Percentiles rank a stretch among this genome's conserved stretches.
These are phyloP conservation scores for Geotrichum bryndzae DNA, from an alignment of 1,139 yeast species.

Conservation along the genomic window DNA sequence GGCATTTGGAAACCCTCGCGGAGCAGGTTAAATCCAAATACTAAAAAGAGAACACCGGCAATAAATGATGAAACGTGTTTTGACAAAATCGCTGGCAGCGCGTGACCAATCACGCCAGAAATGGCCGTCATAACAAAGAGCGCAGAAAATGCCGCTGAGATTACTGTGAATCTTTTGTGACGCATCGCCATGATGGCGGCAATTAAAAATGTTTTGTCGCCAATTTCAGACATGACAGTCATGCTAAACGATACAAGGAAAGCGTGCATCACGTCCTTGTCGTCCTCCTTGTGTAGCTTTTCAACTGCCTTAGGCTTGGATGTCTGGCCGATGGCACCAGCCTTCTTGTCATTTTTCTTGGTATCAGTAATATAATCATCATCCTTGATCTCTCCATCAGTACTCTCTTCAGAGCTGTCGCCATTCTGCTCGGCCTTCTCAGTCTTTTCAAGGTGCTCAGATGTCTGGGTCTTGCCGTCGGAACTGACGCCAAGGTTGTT, in stretches of 20 bases:
- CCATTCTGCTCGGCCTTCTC: constrained; percentile 9
- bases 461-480: constrained; percentile 21
- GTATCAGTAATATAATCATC: constrained; percentile 5
- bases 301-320: constrained; percentile 9
- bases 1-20: constrained; percentile 82
- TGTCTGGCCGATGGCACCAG: neutral
- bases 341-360: neutral
- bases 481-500: constrained; percentile 34
- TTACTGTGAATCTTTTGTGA: constrained; percentile 73
- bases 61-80: constrained; percentile 71
- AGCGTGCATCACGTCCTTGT: constrained; percentile 26
- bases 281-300: neutral
- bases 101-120: constrained; percentile 87
- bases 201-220: constrained; percentile 92
- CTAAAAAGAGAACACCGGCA: constrained; percentile 73
- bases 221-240: constrained; percentile 91
- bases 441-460: constrained; percentile 16
- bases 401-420: constrained; percentile 6
- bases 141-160: constrained; percentile 82
- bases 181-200: constrained; percentile 99
- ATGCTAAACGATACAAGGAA: constrained; percentile 43
- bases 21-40: constrained; percentile 73
- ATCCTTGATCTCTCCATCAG: constrained; percentile 16
- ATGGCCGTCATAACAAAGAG: constrained; percentile 84
- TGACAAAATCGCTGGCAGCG: constrained; percentile 78